Percentiles rank a stretch among this genome's conserved stretches.
These are phyloP conservation scores for Cardiospermum halicacabum DNA, from an alignment of 345 rosid genomes.

Conservation along the genomic window DNA sequence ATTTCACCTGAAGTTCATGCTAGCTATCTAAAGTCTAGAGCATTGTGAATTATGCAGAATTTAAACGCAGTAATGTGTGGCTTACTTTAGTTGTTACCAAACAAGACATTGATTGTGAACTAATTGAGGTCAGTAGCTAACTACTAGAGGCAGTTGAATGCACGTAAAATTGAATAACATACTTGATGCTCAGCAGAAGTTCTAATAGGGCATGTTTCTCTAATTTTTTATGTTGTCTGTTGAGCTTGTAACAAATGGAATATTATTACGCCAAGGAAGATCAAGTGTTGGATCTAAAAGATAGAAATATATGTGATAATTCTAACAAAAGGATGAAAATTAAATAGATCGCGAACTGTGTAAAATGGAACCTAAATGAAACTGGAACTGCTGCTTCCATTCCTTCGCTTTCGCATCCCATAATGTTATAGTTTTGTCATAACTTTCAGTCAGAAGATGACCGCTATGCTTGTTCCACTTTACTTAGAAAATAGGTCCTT, in stretches of 20 bases:
- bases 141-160: background rate
- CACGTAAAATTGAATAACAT: conserved; percentile 18
- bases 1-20: background rate
- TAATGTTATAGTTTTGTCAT: conserved; percentile 90
- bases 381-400: conserved; percentile 92
- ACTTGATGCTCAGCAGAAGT: conserved; percentile 94
- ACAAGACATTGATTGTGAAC: background rate
- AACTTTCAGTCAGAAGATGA: conserved; percentile 96
- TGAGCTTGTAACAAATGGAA: conserved; percentile 95
- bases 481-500: conserved; percentile 94
- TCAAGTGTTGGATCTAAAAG: conserved; percentile 90
- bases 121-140: background rate
- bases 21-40: background rate
- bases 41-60: background rate
- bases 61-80: background rate
- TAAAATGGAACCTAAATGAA: conserved; percentile 57
- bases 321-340: background rate
- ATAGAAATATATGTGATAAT: conserved; percentile 9
- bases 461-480: conserved; percentile 99
- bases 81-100: background rate
- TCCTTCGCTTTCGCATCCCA: conserved; percentile 98
- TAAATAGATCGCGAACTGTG: background rate
- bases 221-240: conserved; percentile 91
- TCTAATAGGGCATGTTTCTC: conserved; percentile 70
- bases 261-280: conserved; percentile 97